Percentiles rank a stretch among this genome's conserved stretches.
Evolutionary conservation across 2,329 filamentous ascomycete genomes (phyloP).

Genomic region (Calonectria naviculata): DNA sequence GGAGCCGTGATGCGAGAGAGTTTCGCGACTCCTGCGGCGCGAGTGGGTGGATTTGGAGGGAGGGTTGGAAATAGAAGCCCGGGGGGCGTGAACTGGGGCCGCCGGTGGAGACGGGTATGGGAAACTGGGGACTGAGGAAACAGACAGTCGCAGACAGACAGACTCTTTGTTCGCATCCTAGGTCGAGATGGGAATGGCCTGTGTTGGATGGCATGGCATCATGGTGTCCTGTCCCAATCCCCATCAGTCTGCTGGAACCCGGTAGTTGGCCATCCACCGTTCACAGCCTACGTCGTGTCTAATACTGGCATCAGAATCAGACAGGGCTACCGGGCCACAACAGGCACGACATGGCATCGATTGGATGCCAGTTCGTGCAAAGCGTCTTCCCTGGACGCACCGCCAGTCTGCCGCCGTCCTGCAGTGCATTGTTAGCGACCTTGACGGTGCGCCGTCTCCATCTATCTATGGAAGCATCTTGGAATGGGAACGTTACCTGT

Average conservation of each 20-base stretch:
- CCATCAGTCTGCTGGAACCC: neutral
- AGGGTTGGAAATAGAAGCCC: conserved; percentile 8
- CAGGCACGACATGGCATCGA: conserved; percentile 21
- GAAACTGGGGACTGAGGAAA: conserved; percentile 17
- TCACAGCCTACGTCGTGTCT: conserved; percentile 20
- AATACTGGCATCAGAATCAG: conserved; percentile 19
- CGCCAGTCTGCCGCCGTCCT: conserved; percentile 8
- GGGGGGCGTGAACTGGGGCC: conserved; percentile 23
- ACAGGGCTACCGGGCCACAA: conserved; percentile 10
- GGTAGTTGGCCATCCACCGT: conserved; percentile 13
- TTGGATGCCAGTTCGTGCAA: conserved; percentile 16
- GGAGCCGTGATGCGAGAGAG: conserved; percentile 1
- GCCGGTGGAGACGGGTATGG: conserved; percentile 22
- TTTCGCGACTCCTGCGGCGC: neutral
- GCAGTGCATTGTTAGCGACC: conserved; percentile 20
- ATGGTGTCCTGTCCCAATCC: neutral
- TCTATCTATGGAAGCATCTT: conserved; percentile 29
- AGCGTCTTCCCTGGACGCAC: neutral
- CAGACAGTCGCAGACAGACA: neutral
- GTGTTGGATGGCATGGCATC: conserved; percentile 15
- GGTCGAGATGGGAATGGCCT: neutral
- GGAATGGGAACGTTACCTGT: conserved; percentile 27
- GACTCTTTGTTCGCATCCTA: conserved; percentile 3
- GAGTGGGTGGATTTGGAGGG: conserved; percentile 11
- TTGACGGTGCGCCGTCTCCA: conserved; percentile 11